These are phyloP conservation scores for Hypericum androsaemum DNA, from an alignment of 345 rosid genomes.

Conservation along the genomic window DNA sequence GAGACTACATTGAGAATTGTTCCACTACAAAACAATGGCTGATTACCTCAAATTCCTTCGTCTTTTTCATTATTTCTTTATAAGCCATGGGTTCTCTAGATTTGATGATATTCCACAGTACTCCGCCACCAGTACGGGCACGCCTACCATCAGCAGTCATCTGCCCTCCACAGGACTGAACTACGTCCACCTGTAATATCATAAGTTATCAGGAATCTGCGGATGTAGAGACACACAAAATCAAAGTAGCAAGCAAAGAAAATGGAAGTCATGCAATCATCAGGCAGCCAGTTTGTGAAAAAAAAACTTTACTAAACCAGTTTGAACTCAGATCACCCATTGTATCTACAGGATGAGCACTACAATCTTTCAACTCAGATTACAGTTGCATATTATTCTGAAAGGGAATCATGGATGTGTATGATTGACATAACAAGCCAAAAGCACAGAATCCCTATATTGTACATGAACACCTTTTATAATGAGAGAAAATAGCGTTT, in stretches of 20 bases:
- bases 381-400: too few relatives aligned
- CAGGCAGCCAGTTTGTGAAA: too few relatives aligned
- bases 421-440: too few relatives aligned
- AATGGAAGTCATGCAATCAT: too few relatives aligned
- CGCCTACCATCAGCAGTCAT: constrained; percentile 82
- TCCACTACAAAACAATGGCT: background rate
- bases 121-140: constrained; percentile 69
- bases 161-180: constrained; percentile 92
- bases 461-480: constrained; percentile 3
- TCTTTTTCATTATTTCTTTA: constrained; percentile 72
- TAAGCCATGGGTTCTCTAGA: constrained; percentile 61
- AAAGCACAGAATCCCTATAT: too few relatives aligned
- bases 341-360: too few relatives aligned
- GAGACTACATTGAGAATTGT: too few relatives aligned
- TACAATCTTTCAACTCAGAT: too few relatives aligned
- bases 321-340: too few relatives aligned
- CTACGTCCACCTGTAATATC: constrained; percentile 55
- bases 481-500: constrained; percentile 13
- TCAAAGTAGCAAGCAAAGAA: background rate
- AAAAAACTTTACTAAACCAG: too few relatives aligned
- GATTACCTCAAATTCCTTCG: constrained; percentile 83
- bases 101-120: constrained; percentile 81
- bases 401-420: too few relatives aligned
- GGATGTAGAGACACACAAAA: background rate
- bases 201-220: background rate